Conservation (phyloP, 768 basidiomycete genomes). For the Boletus rubropictus region DNA sequence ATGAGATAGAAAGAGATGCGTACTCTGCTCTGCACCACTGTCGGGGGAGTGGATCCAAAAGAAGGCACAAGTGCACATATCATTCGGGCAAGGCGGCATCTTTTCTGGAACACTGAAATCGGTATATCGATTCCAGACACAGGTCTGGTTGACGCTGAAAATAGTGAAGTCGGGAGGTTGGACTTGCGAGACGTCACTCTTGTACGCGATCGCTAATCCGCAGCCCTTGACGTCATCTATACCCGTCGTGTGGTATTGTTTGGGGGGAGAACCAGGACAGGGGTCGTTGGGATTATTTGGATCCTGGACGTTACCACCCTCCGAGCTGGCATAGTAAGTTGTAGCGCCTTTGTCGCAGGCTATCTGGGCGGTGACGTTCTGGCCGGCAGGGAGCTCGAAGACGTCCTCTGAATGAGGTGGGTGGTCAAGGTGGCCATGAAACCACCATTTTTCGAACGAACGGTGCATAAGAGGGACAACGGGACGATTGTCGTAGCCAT, state of each 20-base stretch:
- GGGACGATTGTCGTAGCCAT: conserved; percentile 60
- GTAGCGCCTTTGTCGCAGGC: conserved; percentile 59
- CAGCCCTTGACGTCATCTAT: conserved; percentile 55
- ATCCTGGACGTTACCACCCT: conserved; percentile 49
- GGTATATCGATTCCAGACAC: conserved; percentile 67
- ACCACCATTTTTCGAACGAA: conserved; percentile 50
- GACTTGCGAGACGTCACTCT: conserved; percentile 49
- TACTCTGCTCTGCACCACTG: conserved; percentile 61
- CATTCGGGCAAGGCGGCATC: conserved; percentile 64
- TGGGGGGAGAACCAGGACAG: conserved; percentile 42
- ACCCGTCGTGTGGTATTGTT: conserved; percentile 52
- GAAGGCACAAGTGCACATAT: conserved; percentile 64
- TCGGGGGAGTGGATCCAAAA: conserved; percentile 67
- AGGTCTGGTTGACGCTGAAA: conserved; percentile 71
- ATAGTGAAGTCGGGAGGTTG: conserved; percentile 65
- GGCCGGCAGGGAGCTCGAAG: conserved; percentile 56
- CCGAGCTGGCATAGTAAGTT: conserved; percentile 46
- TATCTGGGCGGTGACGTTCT: conserved; percentile 48
- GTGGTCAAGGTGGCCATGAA: conserved; percentile 52
- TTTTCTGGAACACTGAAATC: conserved; percentile 60
- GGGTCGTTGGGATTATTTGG: conserved; percentile 43
- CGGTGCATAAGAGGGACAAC: conserved; percentile 35
- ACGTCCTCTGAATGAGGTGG: conserved; percentile 54
- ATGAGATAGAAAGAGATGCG: conserved; percentile 12
- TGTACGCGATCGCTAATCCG: conserved; percentile 73